A percentile compares a stretch with the other conserved stretches of the same genome.
phyloP scores from a whole-genome alignment of 1,284 basidiomycete genomes.

The Cutaneotrichosporon sp. region DNA sequence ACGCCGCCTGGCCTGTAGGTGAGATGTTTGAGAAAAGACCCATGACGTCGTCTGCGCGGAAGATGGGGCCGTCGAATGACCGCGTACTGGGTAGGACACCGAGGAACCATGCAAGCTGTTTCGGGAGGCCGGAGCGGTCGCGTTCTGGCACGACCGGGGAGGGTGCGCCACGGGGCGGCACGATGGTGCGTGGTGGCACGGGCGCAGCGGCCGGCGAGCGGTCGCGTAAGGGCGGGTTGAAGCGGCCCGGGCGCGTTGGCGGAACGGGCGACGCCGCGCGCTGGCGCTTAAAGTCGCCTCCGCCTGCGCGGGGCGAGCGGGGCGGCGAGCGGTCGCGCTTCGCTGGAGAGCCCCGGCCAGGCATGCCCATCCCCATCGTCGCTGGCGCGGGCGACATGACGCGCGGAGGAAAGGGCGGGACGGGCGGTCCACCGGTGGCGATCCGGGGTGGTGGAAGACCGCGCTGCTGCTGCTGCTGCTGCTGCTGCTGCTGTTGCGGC shows the following conservation, averaged over 20 bases:
- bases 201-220: background rate
- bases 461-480: background rate
- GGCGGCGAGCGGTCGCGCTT: conserved; percentile 16
- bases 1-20: background rate
- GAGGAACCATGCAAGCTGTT: conserved; percentile 71
- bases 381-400: background rate
- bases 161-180: background rate
- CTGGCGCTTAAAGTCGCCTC: conserved; percentile 9
- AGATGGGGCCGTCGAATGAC: conserved; percentile 79
- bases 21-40: conserved; percentile 51
- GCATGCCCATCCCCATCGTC: too few species aligned
- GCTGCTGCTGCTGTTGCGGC: background rate
- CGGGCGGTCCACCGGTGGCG: background rate
- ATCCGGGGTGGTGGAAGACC: background rate
- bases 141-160: conserved; percentile 10
- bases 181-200: background rate
- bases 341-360: conserved; percentile 1
- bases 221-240: conserved; percentile 8
- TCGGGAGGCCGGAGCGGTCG: conserved; percentile 58
- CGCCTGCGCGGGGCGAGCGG: conserved; percentile 7
- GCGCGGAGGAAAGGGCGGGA: conserved; percentile 18
- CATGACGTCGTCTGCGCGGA: conserved; percentile 79
- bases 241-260: conserved; percentile 8
- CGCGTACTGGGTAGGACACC: conserved; percentile 64
- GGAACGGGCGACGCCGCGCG: conserved; percentile 16